These are phyloP conservation scores for Amaranthus palmeri DNA, from an alignment of 148 eudicot species.

Conservation along the genomic window DNA sequence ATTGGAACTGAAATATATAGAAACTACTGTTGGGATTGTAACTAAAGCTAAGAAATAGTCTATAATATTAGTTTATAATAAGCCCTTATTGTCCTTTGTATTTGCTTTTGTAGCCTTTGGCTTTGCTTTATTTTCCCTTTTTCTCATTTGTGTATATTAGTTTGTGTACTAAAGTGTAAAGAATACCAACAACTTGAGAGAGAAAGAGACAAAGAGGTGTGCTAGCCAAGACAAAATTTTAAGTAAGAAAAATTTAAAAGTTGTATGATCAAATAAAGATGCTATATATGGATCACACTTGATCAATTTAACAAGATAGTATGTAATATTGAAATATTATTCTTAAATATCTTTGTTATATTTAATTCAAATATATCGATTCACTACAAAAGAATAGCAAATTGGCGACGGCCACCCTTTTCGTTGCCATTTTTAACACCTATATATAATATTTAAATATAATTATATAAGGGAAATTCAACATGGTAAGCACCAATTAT, in stretches of 20 bases:
- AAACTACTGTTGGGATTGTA: constrained; percentile 29
- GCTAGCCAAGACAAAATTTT: constrained; percentile 25
- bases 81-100: background rate
- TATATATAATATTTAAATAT: no score
- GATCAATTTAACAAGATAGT: constrained; percentile 5
- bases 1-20: constrained; percentile 27
- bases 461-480: no score
- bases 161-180: constrained; percentile 21
- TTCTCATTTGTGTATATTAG: constrained; percentile 8
- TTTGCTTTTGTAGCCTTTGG: constrained; percentile 15
- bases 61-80: background rate
- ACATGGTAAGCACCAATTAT: no score
- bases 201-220: constrained; percentile 15
- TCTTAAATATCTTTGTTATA: no score
- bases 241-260: constrained; percentile 16
- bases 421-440: no score
- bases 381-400: no score
- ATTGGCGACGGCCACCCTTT: no score
- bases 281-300: constrained; percentile 2
- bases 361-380: no score
- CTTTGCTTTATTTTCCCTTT: constrained; percentile 9
- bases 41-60: constrained; percentile 21
- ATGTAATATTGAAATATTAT: background rate
- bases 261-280: constrained; percentile 15
- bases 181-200: background rate